Base-by-base conservation (phyloP, 495 filamentous ascomycete genomes). In the Trichocladium uniseriatum region DNA sequence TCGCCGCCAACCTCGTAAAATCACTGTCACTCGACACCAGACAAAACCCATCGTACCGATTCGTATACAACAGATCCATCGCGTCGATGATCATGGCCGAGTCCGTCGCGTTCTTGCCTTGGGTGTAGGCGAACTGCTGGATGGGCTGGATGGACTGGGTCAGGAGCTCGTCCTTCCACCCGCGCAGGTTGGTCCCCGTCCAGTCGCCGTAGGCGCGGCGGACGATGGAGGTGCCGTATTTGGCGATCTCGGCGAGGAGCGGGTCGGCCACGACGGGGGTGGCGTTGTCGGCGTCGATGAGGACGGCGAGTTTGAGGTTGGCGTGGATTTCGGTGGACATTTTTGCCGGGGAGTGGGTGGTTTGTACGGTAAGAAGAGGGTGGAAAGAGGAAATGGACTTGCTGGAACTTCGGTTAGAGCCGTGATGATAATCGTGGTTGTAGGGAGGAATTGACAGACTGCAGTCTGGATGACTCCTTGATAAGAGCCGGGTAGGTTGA, bases 21-120 rank as follows among this genome's bases (percentile, higher is more conserved):
- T 58, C 55, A 47, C 55, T 58, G 43, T 58, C 55, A 39, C 55
- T 58, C 11, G 51, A 58, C 1, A 58, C 47, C 14, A 58, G 38
- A 22, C 55, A 54, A 43, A 58, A 58, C 35, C 55, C 55, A 21
- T 51, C 55, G 29, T 51, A 51, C 0, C 39, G 47, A 38, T 54
- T 47, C 8, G 55, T 34, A 38, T 54, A 54, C n/a, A 58, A 36
- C 14, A 58, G 48, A 41, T 58, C 55, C 55, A 58, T 58, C 14
- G 55, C 55, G 43, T 58, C 55, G 43, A 58, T 54, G 32, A 54
- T 45, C 51, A 58, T 54, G 34, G 55, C 55, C 0, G 39, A 34
- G 44, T 57, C 55, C 19, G 55, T 57, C 1, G 55, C 45, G 15
- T 54, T 57, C 32, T 57, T 57, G 38, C 51, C 51, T 2, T 38